These are phyloP conservation scores for Pythium volutum DNA, from an alignment of 352 stramenopile species.

Conservation along the genomic window DNA sequence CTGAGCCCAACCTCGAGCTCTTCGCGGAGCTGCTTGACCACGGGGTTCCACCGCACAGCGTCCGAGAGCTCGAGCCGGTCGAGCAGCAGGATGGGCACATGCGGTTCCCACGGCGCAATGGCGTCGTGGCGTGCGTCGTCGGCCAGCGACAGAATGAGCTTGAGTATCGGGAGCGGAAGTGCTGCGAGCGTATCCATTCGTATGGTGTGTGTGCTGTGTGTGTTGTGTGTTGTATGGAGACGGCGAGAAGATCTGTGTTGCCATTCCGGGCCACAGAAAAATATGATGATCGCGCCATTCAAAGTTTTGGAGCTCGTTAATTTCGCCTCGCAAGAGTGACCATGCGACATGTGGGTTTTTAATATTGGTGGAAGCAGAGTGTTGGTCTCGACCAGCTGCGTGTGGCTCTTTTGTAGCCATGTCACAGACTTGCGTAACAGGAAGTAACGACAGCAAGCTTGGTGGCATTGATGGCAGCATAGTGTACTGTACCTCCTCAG, in stretches of 20 bases:
- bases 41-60: neutral
- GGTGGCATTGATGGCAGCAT: too few species aligned
- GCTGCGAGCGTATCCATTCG: slow-evolving; percentile 3
- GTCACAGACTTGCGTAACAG: too few species aligned
- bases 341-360: too few species aligned
- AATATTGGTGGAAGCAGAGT: too few species aligned
- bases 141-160: slow-evolving; percentile 16
- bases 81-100: slow-evolving; percentile 7
- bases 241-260: slow-evolving; percentile 7
- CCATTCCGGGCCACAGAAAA: neutral
- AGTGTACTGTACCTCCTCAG: too few species aligned
- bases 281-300: too few species aligned
- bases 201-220: neutral
- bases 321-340: neutral
- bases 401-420: too few species aligned
- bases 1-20: slow-evolving; percentile 10
- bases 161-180: slow-evolving; percentile 12
- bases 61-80: slow-evolving; percentile 4
- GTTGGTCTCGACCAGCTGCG: too few species aligned
- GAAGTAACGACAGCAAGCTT: too few species aligned
- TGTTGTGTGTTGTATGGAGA: too few species aligned
- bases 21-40: slow-evolving; percentile 12
- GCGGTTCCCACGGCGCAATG: slow-evolving; percentile 5
- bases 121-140: slow-evolving; percentile 3
- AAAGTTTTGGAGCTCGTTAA: neutral